Evolutionary conservation across 1,284 basidiomycete species (phyloP), one percentile per base, ranked within the genome.

Genomic region (Cryptococcus hybrid): DNA sequence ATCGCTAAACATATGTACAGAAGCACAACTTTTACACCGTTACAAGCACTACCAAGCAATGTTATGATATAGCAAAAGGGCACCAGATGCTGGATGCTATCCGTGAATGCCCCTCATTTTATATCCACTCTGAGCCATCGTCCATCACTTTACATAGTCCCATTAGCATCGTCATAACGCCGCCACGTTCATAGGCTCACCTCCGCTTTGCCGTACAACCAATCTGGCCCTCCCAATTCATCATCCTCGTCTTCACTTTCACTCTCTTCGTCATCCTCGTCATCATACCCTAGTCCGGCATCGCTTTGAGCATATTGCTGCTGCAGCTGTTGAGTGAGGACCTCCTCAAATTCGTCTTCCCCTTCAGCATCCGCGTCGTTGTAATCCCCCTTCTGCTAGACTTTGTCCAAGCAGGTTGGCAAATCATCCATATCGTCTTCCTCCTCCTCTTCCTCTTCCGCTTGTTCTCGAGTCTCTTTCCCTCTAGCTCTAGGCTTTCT

Each of bases 351-450:
- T 15, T 49, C 47, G 3, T 44, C 43, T n/a, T 54, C 57, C 12
- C 51, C 52, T 11, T 53, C 56, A 9, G 49, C 64, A 7, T 65
- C 65, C 24, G 68, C 64, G 8, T 64, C 62, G 1, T 61, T 59
- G 5, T 59, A 59, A 7, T 51, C 56, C 1, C 47, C 56, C 42
- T 7, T 53, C 58, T 12, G 69, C 70, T 56, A 76, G 48, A 18
- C 65, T 67, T 56, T 68, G 59, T 7, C 68, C 73, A 12, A 75
- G 55, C 63, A 75, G 56, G 60, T 65, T 60, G 1, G 73, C 73
- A 59, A 75, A 76, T 52, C 73, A 55, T 75, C 72, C 38, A 70
- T 65, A 35, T 60, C 64, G 15, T 67, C 70, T 47, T 63, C 69
- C 39, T 44, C 58, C 3, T 30, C 30, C 30, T 30, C 30, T 4